A percentile compares a stretch with the other conserved stretches of the same genome.
These are phyloP conservation scores for Yarrowia porcina DNA, from an alignment of 805 yeast genomes.

Conservation along the genomic window DNA sequence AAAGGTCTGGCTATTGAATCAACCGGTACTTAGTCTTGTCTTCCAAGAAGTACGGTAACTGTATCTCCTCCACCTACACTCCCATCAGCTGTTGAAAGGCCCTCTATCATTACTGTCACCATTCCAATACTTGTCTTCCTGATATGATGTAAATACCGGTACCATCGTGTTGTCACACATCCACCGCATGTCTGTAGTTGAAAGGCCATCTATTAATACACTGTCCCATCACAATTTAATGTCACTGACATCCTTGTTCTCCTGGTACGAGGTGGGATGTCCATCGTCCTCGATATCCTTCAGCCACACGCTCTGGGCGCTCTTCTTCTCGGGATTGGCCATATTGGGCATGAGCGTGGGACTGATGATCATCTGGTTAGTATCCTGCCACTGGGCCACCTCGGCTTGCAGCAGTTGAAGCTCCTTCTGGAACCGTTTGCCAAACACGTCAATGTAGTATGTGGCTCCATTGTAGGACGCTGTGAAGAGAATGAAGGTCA, in stretches of 20 bases:
- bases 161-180: too few species aligned
- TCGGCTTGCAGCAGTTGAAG: conserved; percentile 68
- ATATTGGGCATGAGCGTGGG: conserved; percentile 22
- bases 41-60: too few species aligned
- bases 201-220: neutral
- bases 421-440: conserved; percentile 84
- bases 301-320: conserved; percentile 20
- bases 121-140: too few species aligned
- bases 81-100: too few species aligned
- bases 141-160: too few species aligned
- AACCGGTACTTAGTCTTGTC: too few species aligned
- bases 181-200: too few species aligned
- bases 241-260: conserved; percentile 22
- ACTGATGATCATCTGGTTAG: conserved; percentile 23
- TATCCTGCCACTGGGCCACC: conserved; percentile 56
- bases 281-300: conserved; percentile 23
- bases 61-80: too few species aligned
- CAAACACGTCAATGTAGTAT: conserved; percentile 87
- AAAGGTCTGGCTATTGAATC: too few species aligned
- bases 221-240: neutral
- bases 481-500: conserved; percentile 66
- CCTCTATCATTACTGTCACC: too few species aligned
- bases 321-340: conserved; percentile 12
- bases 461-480: conserved; percentile 95
- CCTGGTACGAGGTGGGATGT: conserved; percentile 3